phyloP scores from a whole-genome alignment of 768 basidiomycete species.

The Lyophyllum shimeji region DNA sequence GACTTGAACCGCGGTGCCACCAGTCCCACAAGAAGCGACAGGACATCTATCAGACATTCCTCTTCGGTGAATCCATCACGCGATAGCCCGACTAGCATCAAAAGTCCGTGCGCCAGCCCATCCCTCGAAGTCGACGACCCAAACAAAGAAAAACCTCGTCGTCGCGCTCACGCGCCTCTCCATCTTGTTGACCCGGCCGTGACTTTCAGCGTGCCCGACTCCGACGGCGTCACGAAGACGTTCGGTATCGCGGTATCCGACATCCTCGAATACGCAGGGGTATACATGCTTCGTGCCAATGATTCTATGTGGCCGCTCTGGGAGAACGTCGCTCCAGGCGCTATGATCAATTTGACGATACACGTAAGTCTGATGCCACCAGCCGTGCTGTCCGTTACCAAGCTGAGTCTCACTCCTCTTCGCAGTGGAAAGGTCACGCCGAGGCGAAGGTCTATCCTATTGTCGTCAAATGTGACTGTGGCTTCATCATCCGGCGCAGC shows the following conservation, averaged over 20 bases:
- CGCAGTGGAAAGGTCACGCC: neutral
- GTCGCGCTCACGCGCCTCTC: neutral
- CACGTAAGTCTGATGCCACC: neutral
- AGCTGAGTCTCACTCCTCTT: neutral
- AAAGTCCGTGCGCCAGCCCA: neutral
- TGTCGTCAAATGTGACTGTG: slow-evolving; percentile 1
- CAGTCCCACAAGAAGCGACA: neutral
- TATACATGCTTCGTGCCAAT: neutral
- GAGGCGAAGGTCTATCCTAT: neutral
- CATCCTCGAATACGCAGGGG: neutral
- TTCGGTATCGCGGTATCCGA: neutral
- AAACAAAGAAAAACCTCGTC: neutral
- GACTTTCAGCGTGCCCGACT: neutral
- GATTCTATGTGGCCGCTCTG: neutral
- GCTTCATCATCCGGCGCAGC: slow-evolving; percentile 1
- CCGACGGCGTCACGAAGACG: neutral
- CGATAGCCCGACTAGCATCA: too few species aligned
- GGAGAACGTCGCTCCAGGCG: neutral
- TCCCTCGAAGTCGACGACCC: neutral
- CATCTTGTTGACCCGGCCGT: neutral
- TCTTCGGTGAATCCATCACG: neutral
- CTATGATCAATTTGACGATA: neutral
- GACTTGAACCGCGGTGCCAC: neutral
- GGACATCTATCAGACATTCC: neutral
- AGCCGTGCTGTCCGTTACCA: too few species aligned